Conservation (phyloP, 441 rosid genomes). For the Populus hybrid region DNA sequence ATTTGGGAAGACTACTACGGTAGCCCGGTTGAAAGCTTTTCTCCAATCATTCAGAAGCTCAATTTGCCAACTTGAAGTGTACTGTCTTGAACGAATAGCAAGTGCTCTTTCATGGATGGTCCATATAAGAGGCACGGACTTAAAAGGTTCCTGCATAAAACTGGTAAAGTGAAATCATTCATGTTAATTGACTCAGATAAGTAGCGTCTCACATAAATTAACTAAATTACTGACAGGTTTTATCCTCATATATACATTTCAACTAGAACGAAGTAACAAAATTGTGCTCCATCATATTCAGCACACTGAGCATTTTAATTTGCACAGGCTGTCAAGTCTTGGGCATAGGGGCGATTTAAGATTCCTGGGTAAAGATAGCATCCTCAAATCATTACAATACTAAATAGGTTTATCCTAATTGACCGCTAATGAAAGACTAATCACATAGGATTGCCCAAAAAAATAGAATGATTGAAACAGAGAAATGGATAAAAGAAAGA, state of each 20-base stretch:
- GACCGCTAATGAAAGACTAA: neutral
- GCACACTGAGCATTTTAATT: neutral
- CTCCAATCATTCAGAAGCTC: conserved; percentile 79
- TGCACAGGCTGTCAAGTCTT: neutral
- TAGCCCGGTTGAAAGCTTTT: conserved; percentile 68
- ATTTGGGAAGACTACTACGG: conserved; percentile 85
- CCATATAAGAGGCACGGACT: conserved; percentile 86
- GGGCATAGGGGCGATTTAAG: neutral
- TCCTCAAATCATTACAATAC: neutral
- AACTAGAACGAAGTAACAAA: neutral
- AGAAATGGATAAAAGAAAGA: neutral
- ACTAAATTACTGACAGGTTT: neutral
- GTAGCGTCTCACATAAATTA: neutral
- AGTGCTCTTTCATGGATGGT: conserved; percentile 65
- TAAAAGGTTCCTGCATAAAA: conserved; percentile 95
- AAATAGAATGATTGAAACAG: neutral
- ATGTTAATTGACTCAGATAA: conserved; percentile 30
- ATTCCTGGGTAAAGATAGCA: neutral
- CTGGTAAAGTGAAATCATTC: conserved; percentile 56
- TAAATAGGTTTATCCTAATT: neutral
- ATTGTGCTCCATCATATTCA: neutral
- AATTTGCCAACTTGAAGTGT: conserved; percentile 57
- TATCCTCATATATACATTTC: neutral
- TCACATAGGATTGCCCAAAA: neutral
- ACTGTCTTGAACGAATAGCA: conserved; percentile 60